phyloP scores from a whole-genome alignment of 1,284 basidiomycete species.

The Ganoderma sinense region DNA sequence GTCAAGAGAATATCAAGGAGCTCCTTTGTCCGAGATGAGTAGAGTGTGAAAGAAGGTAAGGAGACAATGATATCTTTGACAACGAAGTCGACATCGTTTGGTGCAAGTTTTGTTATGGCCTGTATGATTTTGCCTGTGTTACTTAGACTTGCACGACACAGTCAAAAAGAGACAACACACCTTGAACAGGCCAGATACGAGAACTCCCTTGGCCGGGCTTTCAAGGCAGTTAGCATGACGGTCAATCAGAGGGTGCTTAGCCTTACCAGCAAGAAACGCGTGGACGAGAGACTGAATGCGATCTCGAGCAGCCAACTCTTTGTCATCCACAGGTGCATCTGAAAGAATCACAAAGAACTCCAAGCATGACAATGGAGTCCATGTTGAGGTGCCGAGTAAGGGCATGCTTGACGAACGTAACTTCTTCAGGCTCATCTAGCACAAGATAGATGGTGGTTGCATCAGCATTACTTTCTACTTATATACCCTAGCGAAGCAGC shows the following conservation, averaged over 20 bases:
- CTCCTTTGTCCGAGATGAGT: constrained; percentile 47
- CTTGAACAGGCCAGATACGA: constrained; percentile 56
- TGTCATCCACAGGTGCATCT: constrained; percentile 60
- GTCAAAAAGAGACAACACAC: constrained; percentile 40
- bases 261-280: constrained; percentile 62
- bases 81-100: constrained; percentile 53
- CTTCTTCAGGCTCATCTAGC: constrained; percentile 71
- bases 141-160: background rate
- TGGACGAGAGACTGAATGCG: constrained; percentile 65
- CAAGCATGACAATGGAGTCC: constrained; percentile 64
- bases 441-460: background rate
- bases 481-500: background rate
- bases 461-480: background rate
- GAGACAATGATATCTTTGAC: constrained; percentile 60
- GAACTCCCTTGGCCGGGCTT: constrained; percentile 54
- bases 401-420: constrained; percentile 64
- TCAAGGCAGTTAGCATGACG: constrained; percentile 52
- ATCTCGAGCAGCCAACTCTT: constrained; percentile 64
- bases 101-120: constrained; percentile 57
- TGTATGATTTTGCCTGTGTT: constrained; percentile 34
- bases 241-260: constrained; percentile 54
- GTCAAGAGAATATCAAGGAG: constrained; percentile 55
- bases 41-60: constrained; percentile 52
- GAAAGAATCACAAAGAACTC: constrained; percentile 68
- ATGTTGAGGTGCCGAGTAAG: constrained; percentile 69